Percentiles rank a stretch among this genome's conserved stretches.
Conservation (phyloP, 2,329 filamentous ascomycete species). For the Apiospora kogelbergensis region DNA sequence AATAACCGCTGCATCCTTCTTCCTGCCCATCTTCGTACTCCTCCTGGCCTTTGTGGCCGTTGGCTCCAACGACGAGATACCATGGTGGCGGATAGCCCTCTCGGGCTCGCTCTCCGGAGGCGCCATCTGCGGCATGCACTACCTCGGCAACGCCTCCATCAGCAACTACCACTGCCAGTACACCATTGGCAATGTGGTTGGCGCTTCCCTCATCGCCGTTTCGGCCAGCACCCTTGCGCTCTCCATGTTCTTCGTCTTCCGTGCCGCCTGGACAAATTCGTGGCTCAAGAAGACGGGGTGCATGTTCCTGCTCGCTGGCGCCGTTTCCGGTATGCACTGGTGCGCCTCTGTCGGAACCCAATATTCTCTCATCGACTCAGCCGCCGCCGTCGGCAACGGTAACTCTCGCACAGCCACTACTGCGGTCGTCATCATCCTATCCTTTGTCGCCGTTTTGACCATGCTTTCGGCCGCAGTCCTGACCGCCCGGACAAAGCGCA, state of each 20-base stretch:
- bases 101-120: slow-evolving; percentile 71
- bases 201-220: slow-evolving; percentile 70
- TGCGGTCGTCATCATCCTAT: slow-evolving; percentile 70
- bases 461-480: slow-evolving; percentile 57
- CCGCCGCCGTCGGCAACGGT: not conserved
- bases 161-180: slow-evolving; percentile 73
- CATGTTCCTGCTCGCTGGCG: slow-evolving; percentile 68
- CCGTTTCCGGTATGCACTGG: slow-evolving; percentile 88
- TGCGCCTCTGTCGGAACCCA: slow-evolving; percentile 70
- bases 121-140: slow-evolving; percentile 84
- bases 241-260: slow-evolving; percentile 74
- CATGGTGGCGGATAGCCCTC: slow-evolving; percentile 56
- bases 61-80: slow-evolving; percentile 49
- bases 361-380: slow-evolving; percentile 51
- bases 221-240: slow-evolving; percentile 70
- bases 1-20: slow-evolving; percentile 75
- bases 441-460: slow-evolving; percentile 58
- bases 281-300: slow-evolving; percentile 74
- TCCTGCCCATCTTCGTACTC: slow-evolving; percentile 75
- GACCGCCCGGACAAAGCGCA: slow-evolving; percentile 51
- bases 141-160: slow-evolving; percentile 82
- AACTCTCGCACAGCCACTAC: slow-evolving; percentile 56
- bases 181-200: slow-evolving; percentile 57
- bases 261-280: slow-evolving; percentile 74
- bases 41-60: slow-evolving; percentile 70